Percentiles rank a stretch among this genome's conserved stretches.
Conservation (phyloP, 2,329 filamentous ascomycete species). For the Dothiorella sarmentorum region DNA sequence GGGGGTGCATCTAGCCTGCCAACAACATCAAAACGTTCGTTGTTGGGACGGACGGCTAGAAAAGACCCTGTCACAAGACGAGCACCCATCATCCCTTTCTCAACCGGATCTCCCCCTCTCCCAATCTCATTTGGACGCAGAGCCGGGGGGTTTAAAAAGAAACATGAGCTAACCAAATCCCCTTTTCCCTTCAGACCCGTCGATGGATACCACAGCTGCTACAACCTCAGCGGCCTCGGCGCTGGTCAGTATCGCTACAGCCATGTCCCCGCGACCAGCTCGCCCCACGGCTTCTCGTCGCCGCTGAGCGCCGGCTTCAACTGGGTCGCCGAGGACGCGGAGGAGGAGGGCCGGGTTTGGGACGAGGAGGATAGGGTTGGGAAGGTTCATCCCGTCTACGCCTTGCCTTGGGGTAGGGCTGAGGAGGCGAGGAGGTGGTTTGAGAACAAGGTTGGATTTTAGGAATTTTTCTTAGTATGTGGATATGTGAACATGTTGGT, state of each 20-base stretch:
- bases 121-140: too few species aligned
- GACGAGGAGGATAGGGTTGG: constrained; percentile 67
- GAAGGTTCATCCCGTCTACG: constrained; percentile 78
- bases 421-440: constrained; percentile 65
- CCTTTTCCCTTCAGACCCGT: constrained; percentile 53
- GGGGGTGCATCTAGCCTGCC: too few species aligned
- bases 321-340: constrained; percentile 47
- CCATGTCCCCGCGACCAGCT: constrained; percentile 37
- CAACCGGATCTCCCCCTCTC: too few species aligned
- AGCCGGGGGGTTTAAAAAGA: too few species aligned
- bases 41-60: too few species aligned
- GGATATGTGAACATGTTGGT: too few species aligned
- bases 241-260: constrained; percentile 67
- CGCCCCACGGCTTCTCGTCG: constrained; percentile 17
- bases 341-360: constrained; percentile 52
- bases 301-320: constrained; percentile 41
- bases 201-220: constrained; percentile 91
- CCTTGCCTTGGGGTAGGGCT: constrained; percentile 69
- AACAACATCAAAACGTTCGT: too few species aligned
- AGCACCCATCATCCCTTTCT: too few species aligned
- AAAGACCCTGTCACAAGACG: too few species aligned
- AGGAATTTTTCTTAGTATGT: constrained; percentile 21
- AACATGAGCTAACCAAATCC: neutral
- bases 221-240: constrained; percentile 77
- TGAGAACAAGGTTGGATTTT: constrained; percentile 56